Evolutionary conservation across 331 rosid species (phyloP), one percentile per base, ranked within the genome.

Genomic region (Quercus lobata): DNA sequence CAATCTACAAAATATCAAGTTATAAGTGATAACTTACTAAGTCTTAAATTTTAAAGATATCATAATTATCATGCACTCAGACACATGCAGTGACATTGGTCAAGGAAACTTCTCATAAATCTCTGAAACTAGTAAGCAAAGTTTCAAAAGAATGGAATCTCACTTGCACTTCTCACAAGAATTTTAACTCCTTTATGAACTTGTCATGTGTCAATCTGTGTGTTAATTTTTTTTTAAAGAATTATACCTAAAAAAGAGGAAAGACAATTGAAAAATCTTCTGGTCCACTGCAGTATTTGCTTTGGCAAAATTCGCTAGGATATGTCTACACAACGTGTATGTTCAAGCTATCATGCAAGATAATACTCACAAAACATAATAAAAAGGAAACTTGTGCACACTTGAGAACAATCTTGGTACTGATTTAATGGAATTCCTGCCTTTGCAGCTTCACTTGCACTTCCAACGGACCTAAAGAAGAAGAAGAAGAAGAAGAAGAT

Each of bases 381-480:
- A 61, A 57, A 78, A 82, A 62, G 79, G 72, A 81, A 86, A 82
- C 82, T 53, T 80, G 70, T 80, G 83, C 95, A 82, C 81, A 94
- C 98, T 78, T 88, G 93, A 85, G 93, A 84, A 84, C 83, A 69
- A 52, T 86, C 91, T 71, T 87, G 88, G 83, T 87, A 84, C 79
- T 85, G 75, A 82, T 84, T 88, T 84, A 92, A 62, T 52, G 98
- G 96, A 84, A 94, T 90, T 86, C 96, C 98, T 63, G 94, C 97
- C 86, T 88, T 94, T 32, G 98, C 98, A 66, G 94, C 98, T 81
- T 92, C 94, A 80, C 89, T 92, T 22, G 96, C 97, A 88, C 93
- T 89, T 77, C 87, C 82, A 77, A 89, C 80, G 35, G 94, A 92
- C 98, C 98, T 94, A 1, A 27, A 27, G 84, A 86, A 79, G 27